These are phyloP conservation scores for Hemisphaericaspora xylofermentans DNA, from an alignment of 1,139 yeast species.

Conservation along the genomic window DNA sequence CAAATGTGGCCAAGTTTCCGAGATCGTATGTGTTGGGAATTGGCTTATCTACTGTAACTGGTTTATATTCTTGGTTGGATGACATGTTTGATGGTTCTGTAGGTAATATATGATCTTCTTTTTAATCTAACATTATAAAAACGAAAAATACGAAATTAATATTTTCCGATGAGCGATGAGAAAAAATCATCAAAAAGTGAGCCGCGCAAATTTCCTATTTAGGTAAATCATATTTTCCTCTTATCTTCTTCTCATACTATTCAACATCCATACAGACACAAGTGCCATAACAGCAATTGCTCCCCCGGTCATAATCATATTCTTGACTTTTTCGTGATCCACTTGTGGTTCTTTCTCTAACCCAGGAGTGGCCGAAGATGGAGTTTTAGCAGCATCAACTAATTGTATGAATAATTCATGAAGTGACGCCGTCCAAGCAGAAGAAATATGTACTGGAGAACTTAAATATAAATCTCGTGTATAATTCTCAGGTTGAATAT, in stretches of 20 bases:
- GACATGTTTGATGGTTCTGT: slow-evolving; percentile 19
- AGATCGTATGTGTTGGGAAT: slow-evolving; percentile 84
- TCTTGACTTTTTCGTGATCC: slow-evolving; percentile 45
- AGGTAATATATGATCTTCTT: neutral
- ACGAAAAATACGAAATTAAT: neutral
- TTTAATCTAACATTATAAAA: neutral
- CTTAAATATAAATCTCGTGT: slow-evolving; percentile 60
- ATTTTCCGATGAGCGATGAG: slow-evolving; percentile 3
- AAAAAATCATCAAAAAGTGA: slow-evolving; percentile 3
- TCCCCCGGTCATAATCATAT: slow-evolving; percentile 59
- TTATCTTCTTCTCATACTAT: slow-evolving; percentile 32
- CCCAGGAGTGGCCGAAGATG: slow-evolving; percentile 79
- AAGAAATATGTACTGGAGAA: slow-evolving; percentile 83
- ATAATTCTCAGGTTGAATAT: slow-evolving; percentile 83
- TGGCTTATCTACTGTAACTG: slow-evolving; percentile 84
- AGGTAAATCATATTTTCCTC: neutral
- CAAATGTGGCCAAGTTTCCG: slow-evolving; percentile 86
- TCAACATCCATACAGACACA: slow-evolving; percentile 61
- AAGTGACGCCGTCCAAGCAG: slow-evolving; percentile 83
- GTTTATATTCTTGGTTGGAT: slow-evolving; percentile 42
- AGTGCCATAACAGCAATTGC: slow-evolving; percentile 64
- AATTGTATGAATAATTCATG: slow-evolving; percentile 83
- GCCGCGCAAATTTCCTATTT: slow-evolving; percentile 1
- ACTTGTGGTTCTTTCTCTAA: slow-evolving; percentile 67
- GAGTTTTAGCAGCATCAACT: slow-evolving; percentile 84